phyloP scores from a whole-genome alignment of 805 yeast species.

The Dipodascus albidus region DNA sequence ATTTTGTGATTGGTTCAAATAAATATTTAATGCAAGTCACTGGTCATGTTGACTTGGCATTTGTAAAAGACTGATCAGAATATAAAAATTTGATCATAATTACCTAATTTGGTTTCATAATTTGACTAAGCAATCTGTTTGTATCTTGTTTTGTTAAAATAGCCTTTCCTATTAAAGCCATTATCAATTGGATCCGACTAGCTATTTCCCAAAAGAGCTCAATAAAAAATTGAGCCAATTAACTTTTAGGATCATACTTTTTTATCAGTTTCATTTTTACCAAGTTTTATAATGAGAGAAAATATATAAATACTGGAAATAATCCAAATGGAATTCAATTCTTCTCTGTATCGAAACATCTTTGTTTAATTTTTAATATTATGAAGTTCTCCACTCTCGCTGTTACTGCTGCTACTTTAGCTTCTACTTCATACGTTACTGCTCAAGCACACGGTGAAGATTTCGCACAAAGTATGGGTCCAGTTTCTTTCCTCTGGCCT shows the following conservation, averaged over 20 bases:
- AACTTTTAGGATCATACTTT: not conserved
- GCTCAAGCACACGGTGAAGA: slow-evolving; percentile 27
- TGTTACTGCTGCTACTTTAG: slow-evolving; percentile 5
- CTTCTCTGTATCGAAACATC: not conserved
- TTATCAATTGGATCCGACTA: not conserved
- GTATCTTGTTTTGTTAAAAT: not conserved
- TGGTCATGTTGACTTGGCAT: not conserved
- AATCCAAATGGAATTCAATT: not conserved
- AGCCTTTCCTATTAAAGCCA: not conserved
- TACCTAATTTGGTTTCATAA: not conserved
- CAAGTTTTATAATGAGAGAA: not conserved
- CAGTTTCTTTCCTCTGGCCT: slow-evolving; percentile 33
- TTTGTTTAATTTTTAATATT: not conserved
- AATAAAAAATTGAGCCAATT: not conserved
- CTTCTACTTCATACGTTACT: slow-evolving; percentile 6
- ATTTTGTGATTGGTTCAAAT: not conserved
- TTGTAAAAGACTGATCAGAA: too few relatives aligned
- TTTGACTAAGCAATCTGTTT: not conserved
- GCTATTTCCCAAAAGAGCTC: not conserved
- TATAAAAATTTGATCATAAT: not conserved
- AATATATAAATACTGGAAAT: not conserved
- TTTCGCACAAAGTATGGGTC: slow-evolving; percentile 30
- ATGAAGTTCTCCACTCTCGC: slow-evolving; percentile 4
- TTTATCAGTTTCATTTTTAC: not conserved
- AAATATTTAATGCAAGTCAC: not conserved